Evolutionary conservation across 176 grass and related monocot species (phyloP).

Genomic region (Triticum timopheevii): DNA sequence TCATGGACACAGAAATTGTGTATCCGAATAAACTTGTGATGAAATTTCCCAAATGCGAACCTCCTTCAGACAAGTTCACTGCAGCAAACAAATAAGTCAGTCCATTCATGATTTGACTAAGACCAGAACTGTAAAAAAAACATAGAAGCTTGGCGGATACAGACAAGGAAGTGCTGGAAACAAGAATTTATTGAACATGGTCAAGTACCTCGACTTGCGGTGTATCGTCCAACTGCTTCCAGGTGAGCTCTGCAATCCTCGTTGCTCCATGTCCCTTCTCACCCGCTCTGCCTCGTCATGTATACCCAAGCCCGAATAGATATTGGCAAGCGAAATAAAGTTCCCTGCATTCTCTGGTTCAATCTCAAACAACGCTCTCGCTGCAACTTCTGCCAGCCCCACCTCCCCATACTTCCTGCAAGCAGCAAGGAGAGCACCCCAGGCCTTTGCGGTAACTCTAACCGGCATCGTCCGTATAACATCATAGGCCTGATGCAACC

Average conservation of each 20-base stretch:
- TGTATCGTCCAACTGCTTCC: conserved; percentile 66
- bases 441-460: conserved; percentile 60
- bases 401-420: conserved; percentile 68
- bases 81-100: conserved; percentile 16
- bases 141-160: conserved; percentile 6
- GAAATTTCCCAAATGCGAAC: neutral
- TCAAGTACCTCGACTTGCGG: conserved; percentile 30
- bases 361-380: conserved; percentile 54
- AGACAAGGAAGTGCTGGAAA: neutral
- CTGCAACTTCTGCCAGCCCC: conserved; percentile 55
- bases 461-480: conserved; percentile 57
- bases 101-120: neutral
- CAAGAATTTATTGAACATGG: neutral
- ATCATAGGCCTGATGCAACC: conserved; percentile 56
- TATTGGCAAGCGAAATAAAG: conserved; percentile 60
- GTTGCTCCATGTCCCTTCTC: conserved; percentile 58
- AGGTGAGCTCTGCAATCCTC: conserved; percentile 39
- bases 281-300: conserved; percentile 54
- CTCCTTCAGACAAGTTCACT: conserved; percentile 4
- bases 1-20: neutral
- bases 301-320: conserved; percentile 55
- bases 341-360: conserved; percentile 73
- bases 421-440: conserved; percentile 74
- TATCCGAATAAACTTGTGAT: conserved; percentile 12
- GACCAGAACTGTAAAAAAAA: neutral